These are phyloP conservation scores for Pyrrhoderma lamaoense DNA, from an alignment of 1,284 basidiomycete species.

Conservation along the genomic window DNA sequence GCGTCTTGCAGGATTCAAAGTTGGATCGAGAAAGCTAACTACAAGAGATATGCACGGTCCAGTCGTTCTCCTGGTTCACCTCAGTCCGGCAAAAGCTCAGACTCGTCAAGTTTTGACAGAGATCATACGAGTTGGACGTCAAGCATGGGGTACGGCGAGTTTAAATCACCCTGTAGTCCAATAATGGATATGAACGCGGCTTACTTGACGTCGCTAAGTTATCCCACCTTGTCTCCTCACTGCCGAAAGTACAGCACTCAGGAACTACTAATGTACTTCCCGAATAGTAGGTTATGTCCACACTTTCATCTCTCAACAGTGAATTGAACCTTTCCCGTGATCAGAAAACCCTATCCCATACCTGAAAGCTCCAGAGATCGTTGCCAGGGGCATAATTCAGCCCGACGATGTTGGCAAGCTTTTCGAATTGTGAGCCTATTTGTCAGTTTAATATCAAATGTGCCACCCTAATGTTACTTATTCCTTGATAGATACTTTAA, in stretches of 20 bases:
- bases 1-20: slow-evolving; percentile 35
- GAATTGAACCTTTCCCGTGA: no score
- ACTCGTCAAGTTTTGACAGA: slow-evolving; percentile 9
- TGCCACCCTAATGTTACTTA: neutral
- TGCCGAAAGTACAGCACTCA: slow-evolving; percentile 8
- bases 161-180: slow-evolving; percentile 6
- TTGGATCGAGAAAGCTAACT: slow-evolving; percentile 31
- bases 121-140: slow-evolving; percentile 14
- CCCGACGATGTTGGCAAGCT: slow-evolving; percentile 53
- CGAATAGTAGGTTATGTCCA: slow-evolving; percentile 9
- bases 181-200: slow-evolving; percentile 6
- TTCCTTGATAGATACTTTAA: slow-evolving; percentile 40
- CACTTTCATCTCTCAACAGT: neutral
- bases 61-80: slow-evolving; percentile 23
- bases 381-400: slow-evolving; percentile 39
- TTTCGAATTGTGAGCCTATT: slow-evolving; percentile 43
- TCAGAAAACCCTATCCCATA: slow-evolving; percentile 3
- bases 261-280: slow-evolving; percentile 12
- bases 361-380: slow-evolving; percentile 31
- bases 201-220: slow-evolving; percentile 11
- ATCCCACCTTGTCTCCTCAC: neutral
- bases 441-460: neutral
- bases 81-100: slow-evolving; percentile 22
- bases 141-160: slow-evolving; percentile 10
- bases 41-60: slow-evolving; percentile 3